phyloP scores from a whole-genome alignment of 2,329 filamentous ascomycete genomes.

The Clonostachys byssicola region DNA sequence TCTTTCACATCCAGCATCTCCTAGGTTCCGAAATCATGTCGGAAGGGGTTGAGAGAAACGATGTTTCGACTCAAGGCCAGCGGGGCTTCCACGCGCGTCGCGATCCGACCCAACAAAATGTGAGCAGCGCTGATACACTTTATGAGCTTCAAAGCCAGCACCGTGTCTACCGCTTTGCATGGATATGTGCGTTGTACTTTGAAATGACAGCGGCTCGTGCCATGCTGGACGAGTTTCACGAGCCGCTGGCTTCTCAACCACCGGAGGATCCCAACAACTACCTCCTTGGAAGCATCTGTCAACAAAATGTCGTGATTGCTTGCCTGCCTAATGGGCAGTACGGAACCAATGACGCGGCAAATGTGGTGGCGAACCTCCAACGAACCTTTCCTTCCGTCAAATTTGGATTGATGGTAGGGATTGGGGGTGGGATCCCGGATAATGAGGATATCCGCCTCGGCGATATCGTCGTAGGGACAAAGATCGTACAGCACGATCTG shows the following conservation, averaged over 20 bases:
- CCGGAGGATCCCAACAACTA: slow-evolving; percentile 9
- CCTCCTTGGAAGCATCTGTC: slow-evolving; percentile 4
- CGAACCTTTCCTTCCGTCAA: slow-evolving; percentile 7
- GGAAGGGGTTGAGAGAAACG: no score
- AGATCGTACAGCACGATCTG: slow-evolving; percentile 13
- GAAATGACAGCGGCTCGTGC: slow-evolving; percentile 8
- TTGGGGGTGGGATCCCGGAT: slow-evolving; percentile 16
- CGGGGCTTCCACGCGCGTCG: no score
- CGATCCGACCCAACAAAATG: no score
- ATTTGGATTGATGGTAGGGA: slow-evolving; percentile 13
- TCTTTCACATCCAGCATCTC: no score
- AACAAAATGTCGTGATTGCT: slow-evolving; percentile 10
- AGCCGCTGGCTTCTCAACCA: neutral
- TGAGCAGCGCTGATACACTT: no score
- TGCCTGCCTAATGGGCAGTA: slow-evolving; percentile 6
- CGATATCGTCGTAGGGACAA: slow-evolving; percentile 12
- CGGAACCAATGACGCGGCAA: slow-evolving; percentile 8
- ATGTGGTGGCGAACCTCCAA: slow-evolving; percentile 6
- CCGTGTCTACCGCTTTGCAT: slow-evolving; percentile 8
- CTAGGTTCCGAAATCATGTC: no score
- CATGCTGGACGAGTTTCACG: slow-evolving; percentile 11
- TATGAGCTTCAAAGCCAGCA: no score
- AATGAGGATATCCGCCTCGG: slow-evolving; percentile 10
- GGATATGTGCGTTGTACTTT: slow-evolving; percentile 9
- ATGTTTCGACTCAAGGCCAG: no score